These are phyloP conservation scores for Penicillium verrucosum DNA, from an alignment of 2,329 filamentous ascomycete species.

Conservation along the genomic window DNA sequence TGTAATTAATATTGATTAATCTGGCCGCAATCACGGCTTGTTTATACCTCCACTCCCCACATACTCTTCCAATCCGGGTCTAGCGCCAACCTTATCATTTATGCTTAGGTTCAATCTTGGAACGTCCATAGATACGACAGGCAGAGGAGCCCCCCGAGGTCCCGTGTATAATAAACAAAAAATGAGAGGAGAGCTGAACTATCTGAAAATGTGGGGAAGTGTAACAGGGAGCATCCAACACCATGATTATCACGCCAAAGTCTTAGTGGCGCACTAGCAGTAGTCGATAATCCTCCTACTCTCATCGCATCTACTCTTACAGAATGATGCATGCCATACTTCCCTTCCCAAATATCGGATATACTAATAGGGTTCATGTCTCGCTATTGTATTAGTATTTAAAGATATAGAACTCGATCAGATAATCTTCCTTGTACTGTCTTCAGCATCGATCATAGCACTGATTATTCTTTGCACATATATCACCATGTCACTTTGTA, in stretches of 20 bases:
- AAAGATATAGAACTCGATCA: constrained; percentile 2
- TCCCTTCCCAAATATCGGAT: background rate
- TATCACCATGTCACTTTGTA: constrained; percentile 25
- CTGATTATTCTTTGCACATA: background rate
- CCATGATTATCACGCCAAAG: no score
- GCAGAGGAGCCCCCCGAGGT: background rate
- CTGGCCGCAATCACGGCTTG: background rate
- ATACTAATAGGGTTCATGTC: background rate
- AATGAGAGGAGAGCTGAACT: no score
- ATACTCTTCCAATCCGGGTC: background rate
- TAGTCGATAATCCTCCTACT: background rate
- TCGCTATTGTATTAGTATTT: background rate
- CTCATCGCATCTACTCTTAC: background rate
- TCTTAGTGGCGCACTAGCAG: background rate
- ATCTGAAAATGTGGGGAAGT: background rate
- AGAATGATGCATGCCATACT: background rate
- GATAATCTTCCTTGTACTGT: background rate
- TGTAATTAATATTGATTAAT: fast-evolving
- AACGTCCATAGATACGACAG: background rate
- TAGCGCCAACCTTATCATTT: background rate
- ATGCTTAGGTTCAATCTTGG: background rate
- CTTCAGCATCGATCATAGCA: background rate
- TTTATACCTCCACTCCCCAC: background rate
- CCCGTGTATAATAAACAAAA: background rate
- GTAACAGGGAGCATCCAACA: background rate